Evolutionary conservation across 441 rosid genomes (phyloP).

Genomic region (Adansonia gregorii): DNA sequence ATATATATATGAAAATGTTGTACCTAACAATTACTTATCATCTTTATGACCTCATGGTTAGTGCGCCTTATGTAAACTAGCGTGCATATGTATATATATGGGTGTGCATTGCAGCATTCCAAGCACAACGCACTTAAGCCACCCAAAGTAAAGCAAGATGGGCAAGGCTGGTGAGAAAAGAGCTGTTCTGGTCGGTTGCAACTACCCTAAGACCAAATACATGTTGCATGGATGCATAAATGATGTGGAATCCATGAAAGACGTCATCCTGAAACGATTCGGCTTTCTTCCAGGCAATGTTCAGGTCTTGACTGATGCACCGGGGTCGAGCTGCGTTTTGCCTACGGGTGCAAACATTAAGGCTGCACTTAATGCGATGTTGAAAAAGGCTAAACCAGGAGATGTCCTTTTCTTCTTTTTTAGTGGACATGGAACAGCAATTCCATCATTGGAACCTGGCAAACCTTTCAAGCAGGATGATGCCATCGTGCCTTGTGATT

Average conservation of each 20-base stretch:
- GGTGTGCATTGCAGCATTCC: too few species aligned
- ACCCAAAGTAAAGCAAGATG: too few species aligned
- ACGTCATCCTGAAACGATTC: slow-evolving; percentile 41
- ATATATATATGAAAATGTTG: too few species aligned
- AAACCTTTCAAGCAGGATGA: slow-evolving; percentile 54
- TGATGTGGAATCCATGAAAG: slow-evolving; percentile 50
- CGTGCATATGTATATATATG: too few species aligned
- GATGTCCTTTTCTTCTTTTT: slow-evolving; percentile 54
- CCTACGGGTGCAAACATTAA: slow-evolving; percentile 46
- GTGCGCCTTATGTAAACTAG: too few species aligned
- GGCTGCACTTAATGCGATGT: slow-evolving; percentile 33
- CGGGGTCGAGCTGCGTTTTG: slow-evolving; percentile 29
- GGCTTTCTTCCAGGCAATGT: slow-evolving; percentile 39
- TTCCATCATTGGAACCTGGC: slow-evolving; percentile 46
- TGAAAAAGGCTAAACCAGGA: slow-evolving; percentile 45
- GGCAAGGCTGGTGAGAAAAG: too few species aligned
- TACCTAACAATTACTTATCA: too few species aligned
- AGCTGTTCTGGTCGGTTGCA: slow-evolving; percentile 67
- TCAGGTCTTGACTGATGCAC: slow-evolving; percentile 47
- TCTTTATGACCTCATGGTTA: too few species aligned
- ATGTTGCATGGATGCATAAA: slow-evolving; percentile 67
- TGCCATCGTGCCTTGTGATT: slow-evolving; percentile 63
- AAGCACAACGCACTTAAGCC: too few species aligned
- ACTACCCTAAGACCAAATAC: slow-evolving; percentile 51
- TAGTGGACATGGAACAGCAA: slow-evolving; percentile 31